A percentile compares a stretch with the other conserved stretches of the same genome.
Evolutionary conservation across 257 asterid species (phyloP).

Genomic region (Solanum neorickii): DNA sequence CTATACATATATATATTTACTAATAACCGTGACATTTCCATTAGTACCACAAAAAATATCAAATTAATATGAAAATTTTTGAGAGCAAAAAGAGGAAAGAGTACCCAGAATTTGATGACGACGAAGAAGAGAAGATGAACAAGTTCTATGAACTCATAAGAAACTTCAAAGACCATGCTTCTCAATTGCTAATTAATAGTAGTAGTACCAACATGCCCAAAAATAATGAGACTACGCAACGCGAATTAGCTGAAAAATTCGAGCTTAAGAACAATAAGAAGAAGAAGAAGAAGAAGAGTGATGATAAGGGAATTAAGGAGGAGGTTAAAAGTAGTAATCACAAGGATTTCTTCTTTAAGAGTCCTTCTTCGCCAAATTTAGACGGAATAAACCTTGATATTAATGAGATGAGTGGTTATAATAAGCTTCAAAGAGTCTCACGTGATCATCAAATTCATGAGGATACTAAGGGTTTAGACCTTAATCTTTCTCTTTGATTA

Average conservation of each 20-base stretch:
- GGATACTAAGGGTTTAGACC: not conserved
- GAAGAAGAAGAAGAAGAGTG: not conserved
- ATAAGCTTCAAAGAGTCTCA: not conserved
- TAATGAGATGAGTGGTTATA: not conserved
- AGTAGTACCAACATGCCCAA: not conserved
- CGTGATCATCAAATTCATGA: not conserved
- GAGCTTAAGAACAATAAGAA: not conserved
- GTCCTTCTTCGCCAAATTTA: not conserved
- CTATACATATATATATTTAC: not conserved
- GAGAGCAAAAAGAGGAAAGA: not conserved
- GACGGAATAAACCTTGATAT: not conserved
- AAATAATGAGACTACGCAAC: not conserved
- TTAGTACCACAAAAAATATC: not conserved
- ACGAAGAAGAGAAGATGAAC: constrained; percentile 11
- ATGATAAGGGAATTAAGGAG: not conserved
- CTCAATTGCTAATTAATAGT: not conserved
- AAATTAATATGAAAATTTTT: not conserved
- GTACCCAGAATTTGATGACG: not conserved
- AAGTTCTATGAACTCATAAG: constrained; percentile 6
- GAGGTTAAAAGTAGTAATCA: not conserved
- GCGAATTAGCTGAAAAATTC: not conserved
- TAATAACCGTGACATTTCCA: not conserved
- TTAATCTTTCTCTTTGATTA: not conserved
- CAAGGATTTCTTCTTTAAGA: not conserved
- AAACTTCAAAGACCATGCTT: not conserved